Evolutionary conservation across 2,329 filamentous ascomycete genomes (phyloP), one percentile per base, ranked within the genome.

Genomic region (Pseudocercospora eumusae): DNA sequence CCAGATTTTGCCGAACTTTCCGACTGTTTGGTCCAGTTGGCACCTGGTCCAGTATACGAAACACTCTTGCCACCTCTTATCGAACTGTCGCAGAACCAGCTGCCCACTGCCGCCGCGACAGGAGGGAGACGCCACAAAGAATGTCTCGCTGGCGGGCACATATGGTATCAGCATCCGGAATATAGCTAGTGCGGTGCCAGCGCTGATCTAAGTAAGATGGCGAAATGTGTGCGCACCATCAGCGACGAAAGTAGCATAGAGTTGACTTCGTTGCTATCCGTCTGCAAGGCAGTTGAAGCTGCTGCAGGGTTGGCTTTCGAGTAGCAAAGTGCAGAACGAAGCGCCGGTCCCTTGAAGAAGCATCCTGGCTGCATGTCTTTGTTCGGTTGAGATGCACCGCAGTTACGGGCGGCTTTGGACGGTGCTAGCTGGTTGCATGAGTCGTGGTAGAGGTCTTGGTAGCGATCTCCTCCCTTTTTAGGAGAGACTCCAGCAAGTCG

Each of bases 321-420:
- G 25, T 28, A 27, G 25, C 47, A 52, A 25, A 52, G 47, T 52
- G 47, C 25, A 52, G 21, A 47, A 10, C 3, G 44, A 52, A 25
- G 23, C 23, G 47, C 47, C 47, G 25, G 21, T 52, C 23, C 47
- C 47, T 52, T 25, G 25, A n/a, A 27, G 25, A 18, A 52, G 47
- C 47, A 52, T 52, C 18, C 21, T n/a, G 47, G 47, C 47, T 27
- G 47, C 47, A 52, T 31, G 20, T 20, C 25, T 31, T 28, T 52
- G 47, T 52, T 52, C 47, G 23, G 47, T 52, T 52, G 47, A 52
- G 47, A 28, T 52, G 25, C 47, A 52, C 47, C 47, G 25, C 21
- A 25, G 31, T 52, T 27, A 8, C 47, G 25, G 18, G 47, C 21
- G 47, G 25, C 47, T 52, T 52, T n/a, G 18, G 20, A 47, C 47